These are phyloP conservation scores for Fraxinus excelsior DNA, from an alignment of 257 asterid species.

Conservation along the genomic window DNA sequence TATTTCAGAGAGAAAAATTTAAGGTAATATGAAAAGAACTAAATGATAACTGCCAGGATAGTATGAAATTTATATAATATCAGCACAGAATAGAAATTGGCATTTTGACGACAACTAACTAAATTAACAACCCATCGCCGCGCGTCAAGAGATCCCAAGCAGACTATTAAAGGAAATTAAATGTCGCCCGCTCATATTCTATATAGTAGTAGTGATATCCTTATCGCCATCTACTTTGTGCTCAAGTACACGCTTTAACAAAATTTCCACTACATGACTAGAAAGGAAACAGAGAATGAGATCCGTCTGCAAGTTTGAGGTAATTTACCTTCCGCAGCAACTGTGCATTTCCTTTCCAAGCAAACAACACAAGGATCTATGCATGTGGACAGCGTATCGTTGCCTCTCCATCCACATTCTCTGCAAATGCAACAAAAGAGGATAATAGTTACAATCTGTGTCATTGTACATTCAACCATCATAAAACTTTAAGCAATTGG, in stretches of 20 bases:
- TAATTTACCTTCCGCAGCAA: conserved; percentile 79
- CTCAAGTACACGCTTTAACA: neutral
- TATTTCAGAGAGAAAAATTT: too few relatives aligned
- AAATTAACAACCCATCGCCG: neutral
- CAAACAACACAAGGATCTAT: conserved; percentile 91
- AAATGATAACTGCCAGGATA: neutral
- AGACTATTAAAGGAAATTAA: neutral
- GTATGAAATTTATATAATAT: neutral
- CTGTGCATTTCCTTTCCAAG: conserved; percentile 81
- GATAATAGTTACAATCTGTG: neutral
- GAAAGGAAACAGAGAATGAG: neutral
- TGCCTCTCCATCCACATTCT: conserved; percentile 81
- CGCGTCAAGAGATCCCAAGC: neutral
- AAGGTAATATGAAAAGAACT: neutral
- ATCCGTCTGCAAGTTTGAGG: conserved; percentile 6
- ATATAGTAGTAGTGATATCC: neutral
- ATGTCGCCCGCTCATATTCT: neutral
- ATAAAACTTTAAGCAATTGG: neutral
- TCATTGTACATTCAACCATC: neutral
- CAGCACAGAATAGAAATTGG: neutral
- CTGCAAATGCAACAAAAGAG: conserved; percentile 37
- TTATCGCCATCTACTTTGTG: neutral
- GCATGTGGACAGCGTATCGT: conserved; percentile 40
- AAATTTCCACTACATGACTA: neutral
- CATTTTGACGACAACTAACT: neutral